Percentiles rank a stretch among this genome's conserved stretches.
Conservation (phyloP, 139 green algal species). For the Picochlorum sp. region DNA sequence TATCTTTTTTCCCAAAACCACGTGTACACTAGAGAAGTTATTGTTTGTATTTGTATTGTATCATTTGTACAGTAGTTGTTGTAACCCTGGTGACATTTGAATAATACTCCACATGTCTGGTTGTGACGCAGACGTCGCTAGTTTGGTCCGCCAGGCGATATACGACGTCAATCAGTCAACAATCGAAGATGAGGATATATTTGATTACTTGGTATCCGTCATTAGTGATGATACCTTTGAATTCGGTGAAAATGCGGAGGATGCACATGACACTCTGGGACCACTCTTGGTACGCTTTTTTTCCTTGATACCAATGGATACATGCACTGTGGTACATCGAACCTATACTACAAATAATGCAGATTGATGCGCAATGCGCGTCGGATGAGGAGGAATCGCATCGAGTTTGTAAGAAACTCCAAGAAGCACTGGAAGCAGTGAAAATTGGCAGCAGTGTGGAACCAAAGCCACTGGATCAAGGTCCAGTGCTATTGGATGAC, state of each 20-base stretch:
- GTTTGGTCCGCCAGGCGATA: no score
- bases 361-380: conserved; percentile 25
- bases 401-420: conserved; percentile 20
- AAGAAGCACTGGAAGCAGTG: conserved; percentile 10
- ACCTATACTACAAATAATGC: not conserved
- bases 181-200: conserved; percentile 17
- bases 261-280: conserved; percentile 20
- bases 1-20: no score
- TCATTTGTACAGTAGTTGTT: no score
- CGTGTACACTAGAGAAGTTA: no score
- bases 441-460: not conserved
- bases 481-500: conserved; percentile 32
- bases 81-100: no score
- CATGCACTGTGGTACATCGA: no score
- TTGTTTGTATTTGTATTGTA: no score
- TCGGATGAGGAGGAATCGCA: conserved; percentile 19
- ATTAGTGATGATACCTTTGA: conserved; percentile 23
- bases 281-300: conserved; percentile 18
- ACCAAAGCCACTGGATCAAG: conserved; percentile 17
- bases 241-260: conserved; percentile 16
- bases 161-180: not conserved
- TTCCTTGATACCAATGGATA: no score
- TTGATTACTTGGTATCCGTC: conserved; percentile 16
- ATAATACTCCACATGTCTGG: no score
- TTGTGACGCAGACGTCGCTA: no score